These are phyloP conservation scores for Fusarium subglutinans DNA, from an alignment of 2,329 filamentous ascomycete species.

Conservation along the genomic window DNA sequence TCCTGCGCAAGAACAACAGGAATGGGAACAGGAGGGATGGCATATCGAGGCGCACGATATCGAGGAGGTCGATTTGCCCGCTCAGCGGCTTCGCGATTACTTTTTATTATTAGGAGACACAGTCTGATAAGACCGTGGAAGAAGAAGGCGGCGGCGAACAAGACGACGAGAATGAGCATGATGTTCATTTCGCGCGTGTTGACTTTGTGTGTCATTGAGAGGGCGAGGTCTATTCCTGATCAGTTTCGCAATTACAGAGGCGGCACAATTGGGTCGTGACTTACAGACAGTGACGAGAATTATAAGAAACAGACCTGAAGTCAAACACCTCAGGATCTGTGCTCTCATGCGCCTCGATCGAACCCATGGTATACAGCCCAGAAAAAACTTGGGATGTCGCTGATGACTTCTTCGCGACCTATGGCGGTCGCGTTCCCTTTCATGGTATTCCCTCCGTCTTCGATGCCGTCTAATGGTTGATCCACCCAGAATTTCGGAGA, in stretches of 20 bases:
- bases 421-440: conserved; percentile 9
- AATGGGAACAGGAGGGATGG: conserved; percentile 77
- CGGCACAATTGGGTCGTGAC: conserved; percentile 43
- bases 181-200: conserved; percentile 79
- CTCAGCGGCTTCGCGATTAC: conserved; percentile 45
- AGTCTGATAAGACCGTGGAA: conserved; percentile 80
- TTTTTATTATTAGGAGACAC: conserved; percentile 70
- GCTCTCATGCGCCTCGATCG: conserved; percentile 62
- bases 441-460: conserved; percentile 4
- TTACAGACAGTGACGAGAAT: conserved; percentile 72
- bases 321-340: conserved; percentile 68
- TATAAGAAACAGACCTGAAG: conserved; percentile 71
- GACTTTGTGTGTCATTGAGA: conserved; percentile 72
- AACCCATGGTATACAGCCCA: conserved; percentile 66
- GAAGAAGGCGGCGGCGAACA: conserved; percentile 81
- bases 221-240: conserved; percentile 69
- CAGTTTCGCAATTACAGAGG: background rate
- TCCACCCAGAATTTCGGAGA: conserved; percentile 29
- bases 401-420: conserved; percentile 22
- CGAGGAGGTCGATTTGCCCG: conserved; percentile 51
- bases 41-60: conserved; percentile 70
- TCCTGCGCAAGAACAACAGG: conserved; percentile 78
- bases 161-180: conserved; percentile 79
- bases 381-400: conserved; percentile 53
- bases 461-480: background rate